Evolutionary conservation across 768 basidiomycete genomes (phyloP).

Genomic region (Leccinum aurantiacum): DNA sequence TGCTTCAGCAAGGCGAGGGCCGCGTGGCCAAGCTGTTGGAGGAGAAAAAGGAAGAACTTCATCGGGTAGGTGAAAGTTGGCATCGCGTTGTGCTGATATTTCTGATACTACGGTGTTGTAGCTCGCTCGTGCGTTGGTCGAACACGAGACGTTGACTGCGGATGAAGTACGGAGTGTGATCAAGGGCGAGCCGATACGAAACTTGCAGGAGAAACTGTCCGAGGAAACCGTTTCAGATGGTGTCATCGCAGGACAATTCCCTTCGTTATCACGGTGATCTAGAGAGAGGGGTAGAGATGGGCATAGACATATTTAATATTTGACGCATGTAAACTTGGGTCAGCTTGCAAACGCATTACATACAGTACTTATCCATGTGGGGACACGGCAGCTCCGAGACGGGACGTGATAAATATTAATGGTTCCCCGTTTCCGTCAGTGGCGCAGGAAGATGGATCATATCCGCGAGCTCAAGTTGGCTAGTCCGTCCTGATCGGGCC

Average conservation of each 20-base stretch:
- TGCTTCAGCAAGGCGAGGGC: constrained; percentile 69
- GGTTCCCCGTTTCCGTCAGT: background rate
- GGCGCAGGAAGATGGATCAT: background rate
- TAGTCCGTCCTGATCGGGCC: too few relatives aligned
- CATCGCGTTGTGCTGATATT: background rate
- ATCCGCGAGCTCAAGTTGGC: background rate
- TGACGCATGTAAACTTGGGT: background rate
- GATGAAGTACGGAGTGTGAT: constrained; percentile 88
- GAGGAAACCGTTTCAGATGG: constrained; percentile 38
- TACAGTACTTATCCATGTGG: background rate
- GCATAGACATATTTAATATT: constrained; percentile 2
- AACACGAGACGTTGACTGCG: constrained; percentile 88
- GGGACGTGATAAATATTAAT: background rate
- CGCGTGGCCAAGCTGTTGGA: constrained; percentile 66
- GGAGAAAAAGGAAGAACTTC: constrained; percentile 69
- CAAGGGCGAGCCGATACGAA: constrained; percentile 76
- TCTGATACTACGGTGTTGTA: constrained; percentile 27
- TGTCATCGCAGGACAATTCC: background rate
- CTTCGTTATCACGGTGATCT: background rate
- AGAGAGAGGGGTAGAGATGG: background rate
- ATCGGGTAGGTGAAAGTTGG: constrained; percentile 49
- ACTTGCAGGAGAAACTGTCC: constrained; percentile 62
- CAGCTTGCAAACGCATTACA: background rate
- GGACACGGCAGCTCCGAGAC: too few relatives aligned
- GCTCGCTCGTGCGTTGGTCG: constrained; percentile 90